These are phyloP conservation scores for Leccinum holopus DNA, from an alignment of 1,284 basidiomycete genomes.

Conservation along the genomic window DNA sequence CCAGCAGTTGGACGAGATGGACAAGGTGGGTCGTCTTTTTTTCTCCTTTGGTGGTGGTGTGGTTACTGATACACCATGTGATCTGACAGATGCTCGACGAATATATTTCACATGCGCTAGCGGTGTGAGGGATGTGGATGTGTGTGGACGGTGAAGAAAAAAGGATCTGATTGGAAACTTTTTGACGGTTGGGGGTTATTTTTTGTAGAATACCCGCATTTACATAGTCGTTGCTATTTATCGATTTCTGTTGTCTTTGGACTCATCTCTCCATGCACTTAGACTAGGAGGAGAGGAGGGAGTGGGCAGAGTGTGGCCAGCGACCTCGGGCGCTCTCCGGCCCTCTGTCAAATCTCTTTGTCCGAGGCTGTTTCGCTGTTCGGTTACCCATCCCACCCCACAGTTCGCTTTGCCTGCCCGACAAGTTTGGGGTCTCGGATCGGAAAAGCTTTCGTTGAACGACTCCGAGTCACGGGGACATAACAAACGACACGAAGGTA, in stretches of 20 bases:
- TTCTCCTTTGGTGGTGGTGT: background rate
- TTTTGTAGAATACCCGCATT: background rate
- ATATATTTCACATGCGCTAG: conserved; percentile 31
- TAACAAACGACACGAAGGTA: too few species aligned
- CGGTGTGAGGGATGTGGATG: conserved; percentile 13
- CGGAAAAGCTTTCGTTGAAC: too few species aligned
- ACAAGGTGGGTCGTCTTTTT: conserved; percentile 50
- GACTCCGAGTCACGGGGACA: too few species aligned
- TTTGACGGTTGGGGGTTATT: background rate
- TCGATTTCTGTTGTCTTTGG: background rate
- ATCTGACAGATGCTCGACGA: conserved; percentile 35
- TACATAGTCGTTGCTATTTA: background rate
- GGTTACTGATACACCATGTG: background rate
- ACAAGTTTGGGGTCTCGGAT: too few species aligned
- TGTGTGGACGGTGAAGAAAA: background rate
- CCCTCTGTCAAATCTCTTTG: too few species aligned
- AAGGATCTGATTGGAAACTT: background rate
- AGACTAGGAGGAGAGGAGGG: too few species aligned
- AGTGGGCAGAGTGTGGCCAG: too few species aligned
- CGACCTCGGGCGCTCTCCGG: too few species aligned
- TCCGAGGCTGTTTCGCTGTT: too few species aligned
- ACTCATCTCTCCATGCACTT: too few species aligned
- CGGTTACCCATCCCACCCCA: too few species aligned
- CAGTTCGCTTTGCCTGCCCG: too few species aligned
- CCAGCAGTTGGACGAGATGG: conserved; percentile 77